Conservation (phyloP, 306 rosid species). For the Delonix regia region DNA sequence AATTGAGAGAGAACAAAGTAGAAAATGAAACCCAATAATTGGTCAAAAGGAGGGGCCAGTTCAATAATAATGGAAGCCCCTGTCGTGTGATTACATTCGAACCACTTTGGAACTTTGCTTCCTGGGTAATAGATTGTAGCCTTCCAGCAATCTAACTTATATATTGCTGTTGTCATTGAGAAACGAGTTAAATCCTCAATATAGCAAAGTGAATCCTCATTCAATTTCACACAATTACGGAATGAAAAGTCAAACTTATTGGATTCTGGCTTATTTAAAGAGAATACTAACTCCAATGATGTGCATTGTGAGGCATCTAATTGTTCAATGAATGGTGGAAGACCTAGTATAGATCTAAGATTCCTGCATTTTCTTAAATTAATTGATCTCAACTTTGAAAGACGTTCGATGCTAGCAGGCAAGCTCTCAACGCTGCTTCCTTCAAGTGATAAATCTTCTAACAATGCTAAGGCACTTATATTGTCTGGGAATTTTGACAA, state of each 20-base stretch:
- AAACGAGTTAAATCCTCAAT: neutral
- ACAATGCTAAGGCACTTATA: neutral
- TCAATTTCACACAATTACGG: neutral
- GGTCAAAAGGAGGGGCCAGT: neutral
- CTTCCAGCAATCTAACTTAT: neutral
- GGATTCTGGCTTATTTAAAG: no score
- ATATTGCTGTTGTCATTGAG: neutral
- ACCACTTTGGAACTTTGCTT: neutral
- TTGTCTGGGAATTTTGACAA: neutral
- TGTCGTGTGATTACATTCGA: neutral
- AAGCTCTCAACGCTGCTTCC: neutral
- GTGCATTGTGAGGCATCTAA: neutral
- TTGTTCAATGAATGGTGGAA: neutral
- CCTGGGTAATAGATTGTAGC: neutral
- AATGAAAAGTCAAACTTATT: neutral
- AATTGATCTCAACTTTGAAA: neutral
- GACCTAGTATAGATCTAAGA: neutral
- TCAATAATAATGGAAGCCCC: neutral
- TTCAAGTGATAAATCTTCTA: neutral
- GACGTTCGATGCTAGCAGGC: neutral
- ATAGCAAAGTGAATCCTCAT: neutral
- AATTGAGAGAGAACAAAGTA: neutral
- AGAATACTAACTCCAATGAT: neutral
- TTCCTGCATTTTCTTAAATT: neutral
- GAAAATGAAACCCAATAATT: constrained; percentile 30